A percentile compares a stretch with the other conserved stretches of the same genome.
These are phyloP conservation scores for Phytophthora sp. DNA, from an alignment of 352 stramenopile species.

Conservation along the genomic window DNA sequence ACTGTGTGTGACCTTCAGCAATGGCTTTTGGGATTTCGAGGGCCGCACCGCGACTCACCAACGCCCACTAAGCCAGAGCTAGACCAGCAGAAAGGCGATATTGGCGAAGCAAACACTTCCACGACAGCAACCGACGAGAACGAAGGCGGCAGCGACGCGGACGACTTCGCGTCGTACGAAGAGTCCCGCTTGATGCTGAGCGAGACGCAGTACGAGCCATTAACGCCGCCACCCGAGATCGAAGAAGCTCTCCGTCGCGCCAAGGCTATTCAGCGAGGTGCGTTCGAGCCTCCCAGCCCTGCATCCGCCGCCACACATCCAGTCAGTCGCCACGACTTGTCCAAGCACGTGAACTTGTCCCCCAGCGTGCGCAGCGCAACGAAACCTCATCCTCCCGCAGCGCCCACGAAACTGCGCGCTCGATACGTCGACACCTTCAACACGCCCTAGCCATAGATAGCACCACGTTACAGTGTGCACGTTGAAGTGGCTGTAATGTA, in stretches of 20 bases:
- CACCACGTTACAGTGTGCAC: neutral
- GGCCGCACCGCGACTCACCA: neutral
- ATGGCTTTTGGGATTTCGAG: constrained; percentile 36
- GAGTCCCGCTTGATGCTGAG: constrained; percentile 24
- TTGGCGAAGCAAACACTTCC: constrained; percentile 8
- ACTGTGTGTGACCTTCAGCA: constrained; percentile 15
- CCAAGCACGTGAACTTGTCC: constrained; percentile 20
- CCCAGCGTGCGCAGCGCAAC: constrained; percentile 11
- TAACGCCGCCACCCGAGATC: constrained; percentile 52
- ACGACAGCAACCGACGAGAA: constrained; percentile 21
- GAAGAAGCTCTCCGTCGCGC: constrained; percentile 43
- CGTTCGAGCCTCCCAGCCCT: constrained; percentile 5
- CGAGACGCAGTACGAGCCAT: constrained; percentile 30
- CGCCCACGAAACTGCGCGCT: constrained; percentile 26
- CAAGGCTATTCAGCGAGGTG: constrained; percentile 25
- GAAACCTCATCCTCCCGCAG: constrained; percentile 20
- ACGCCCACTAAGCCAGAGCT: neutral
- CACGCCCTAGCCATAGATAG: constrained; percentile 2
- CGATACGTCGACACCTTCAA: constrained; percentile 61
- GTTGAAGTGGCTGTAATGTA: constrained; percentile 5
- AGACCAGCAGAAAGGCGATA: constrained; percentile 20
- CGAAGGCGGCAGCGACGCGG: constrained; percentile 22
- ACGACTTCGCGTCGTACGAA: constrained; percentile 29
- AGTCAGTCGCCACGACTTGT: constrained; percentile 14
- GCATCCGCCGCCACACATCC: constrained; percentile 18